These are phyloP conservation scores for Fragaria iinumae DNA, from an alignment of 306 rosid species.

Conservation along the genomic window DNA sequence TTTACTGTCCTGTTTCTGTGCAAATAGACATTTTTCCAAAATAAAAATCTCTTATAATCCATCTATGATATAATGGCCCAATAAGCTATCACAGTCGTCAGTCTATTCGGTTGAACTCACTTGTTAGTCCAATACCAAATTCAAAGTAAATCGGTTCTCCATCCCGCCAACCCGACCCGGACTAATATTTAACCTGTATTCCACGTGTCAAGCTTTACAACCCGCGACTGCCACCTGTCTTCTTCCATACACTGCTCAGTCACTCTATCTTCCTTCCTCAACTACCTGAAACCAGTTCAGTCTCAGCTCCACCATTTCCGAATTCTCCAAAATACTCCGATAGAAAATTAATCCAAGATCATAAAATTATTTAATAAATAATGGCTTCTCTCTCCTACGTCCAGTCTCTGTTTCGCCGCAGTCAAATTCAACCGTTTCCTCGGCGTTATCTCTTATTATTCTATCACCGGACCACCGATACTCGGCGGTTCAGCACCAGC, in stretches of 20 bases:
- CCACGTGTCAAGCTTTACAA: background rate
- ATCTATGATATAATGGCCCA: background rate
- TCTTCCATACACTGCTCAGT: background rate
- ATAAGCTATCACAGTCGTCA: background rate
- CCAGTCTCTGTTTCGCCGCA: constrained; percentile 17
- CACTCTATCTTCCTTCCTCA: background rate
- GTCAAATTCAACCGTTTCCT: constrained; percentile 24
- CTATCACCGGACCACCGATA: constrained; percentile 23
- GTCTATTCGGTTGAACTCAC: no score
- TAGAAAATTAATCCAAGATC: background rate
- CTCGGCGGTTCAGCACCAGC: constrained; percentile 44
- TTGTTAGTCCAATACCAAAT: background rate
- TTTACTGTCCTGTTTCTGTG: no score
- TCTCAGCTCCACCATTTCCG: constrained; percentile 8
- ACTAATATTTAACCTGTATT: background rate
- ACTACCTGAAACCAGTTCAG: background rate
- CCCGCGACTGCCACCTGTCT: background rate
- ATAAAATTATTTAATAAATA: background rate
- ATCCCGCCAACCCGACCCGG: background rate
- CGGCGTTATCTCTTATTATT: constrained; percentile 21
- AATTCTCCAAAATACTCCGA: background rate
- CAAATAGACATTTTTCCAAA: no score
- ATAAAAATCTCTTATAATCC: no score
- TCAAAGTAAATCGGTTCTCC: background rate
- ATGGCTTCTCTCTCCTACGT: constrained; percentile 31